Conservation (phyloP, 1,284 basidiomycete species). For the Vanrija pseudolonga region DNA sequence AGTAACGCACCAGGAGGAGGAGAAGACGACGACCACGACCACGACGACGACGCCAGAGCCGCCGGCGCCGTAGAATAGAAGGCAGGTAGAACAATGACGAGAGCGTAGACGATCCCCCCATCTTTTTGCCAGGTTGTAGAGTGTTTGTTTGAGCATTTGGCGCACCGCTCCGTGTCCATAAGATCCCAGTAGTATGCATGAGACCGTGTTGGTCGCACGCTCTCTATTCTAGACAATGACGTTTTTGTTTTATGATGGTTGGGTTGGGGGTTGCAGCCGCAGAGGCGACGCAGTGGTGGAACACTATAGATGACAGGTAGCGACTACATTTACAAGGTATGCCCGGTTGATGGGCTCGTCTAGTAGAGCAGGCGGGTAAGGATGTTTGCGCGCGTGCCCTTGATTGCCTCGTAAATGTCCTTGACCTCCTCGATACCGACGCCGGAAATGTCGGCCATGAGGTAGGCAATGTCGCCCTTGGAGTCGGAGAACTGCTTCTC, state of each 20-base stretch:
- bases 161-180: no score
- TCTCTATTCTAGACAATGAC: no score
- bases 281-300: constrained; percentile 5
- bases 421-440: constrained; percentile 80
- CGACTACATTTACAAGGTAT: constrained; percentile 2
- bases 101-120: no score
- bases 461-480: constrained; percentile 76
- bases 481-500: constrained; percentile 99
- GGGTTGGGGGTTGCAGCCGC: background rate
- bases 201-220: no score
- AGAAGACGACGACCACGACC: background rate
- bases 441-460: constrained; percentile 92
- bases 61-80: no score
- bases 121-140: no score
- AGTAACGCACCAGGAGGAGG: background rate
- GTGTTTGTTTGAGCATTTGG: no score
- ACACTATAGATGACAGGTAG: constrained; percentile 3
- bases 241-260: background rate
- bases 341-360: constrained; percentile 13
- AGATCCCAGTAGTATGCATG: no score
- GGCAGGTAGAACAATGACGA: no score
- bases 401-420: constrained; percentile 78
- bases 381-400: constrained; percentile 76
- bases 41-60: no score
- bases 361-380: constrained; percentile 71